These are phyloP conservation scores for Alopecurus myosuroides DNA, from an alignment of 176 grass and related monocot genomes.

Conservation along the genomic window DNA sequence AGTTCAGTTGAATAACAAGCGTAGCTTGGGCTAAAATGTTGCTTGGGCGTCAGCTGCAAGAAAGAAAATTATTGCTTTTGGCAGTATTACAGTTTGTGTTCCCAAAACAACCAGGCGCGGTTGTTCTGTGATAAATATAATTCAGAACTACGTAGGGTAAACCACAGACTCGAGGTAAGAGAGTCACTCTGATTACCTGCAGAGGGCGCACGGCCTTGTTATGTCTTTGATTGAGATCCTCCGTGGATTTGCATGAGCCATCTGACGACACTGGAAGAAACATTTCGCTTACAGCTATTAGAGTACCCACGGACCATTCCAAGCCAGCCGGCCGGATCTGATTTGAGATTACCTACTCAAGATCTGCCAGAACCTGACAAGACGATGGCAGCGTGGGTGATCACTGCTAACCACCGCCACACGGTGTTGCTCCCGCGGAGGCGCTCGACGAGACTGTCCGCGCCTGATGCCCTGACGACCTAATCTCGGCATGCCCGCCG, in stretches of 20 bases:
- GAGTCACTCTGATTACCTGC: no score
- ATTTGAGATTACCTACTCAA: no score
- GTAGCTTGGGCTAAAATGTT: slow-evolving; percentile 66
- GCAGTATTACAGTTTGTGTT: background rate
- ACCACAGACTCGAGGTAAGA: no score
- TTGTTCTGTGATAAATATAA: background rate
- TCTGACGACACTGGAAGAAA: background rate
- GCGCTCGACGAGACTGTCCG: slow-evolving; percentile 70
- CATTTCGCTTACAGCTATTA: no score
- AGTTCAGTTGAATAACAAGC: slow-evolving; percentile 74
- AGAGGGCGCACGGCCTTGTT: no score
- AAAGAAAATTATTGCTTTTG: background rate
- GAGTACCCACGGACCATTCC: no score
- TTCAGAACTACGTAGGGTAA: background rate
- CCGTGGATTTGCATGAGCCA: slow-evolving; percentile 2
- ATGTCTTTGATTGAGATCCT: no score
- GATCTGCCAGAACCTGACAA: no score
- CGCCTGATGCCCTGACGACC: slow-evolving; percentile 60
- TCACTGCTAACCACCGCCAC: slow-evolving; percentile 32
- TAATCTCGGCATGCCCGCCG: slow-evolving; percentile 45
- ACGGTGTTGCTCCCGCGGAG: slow-evolving; percentile 49
- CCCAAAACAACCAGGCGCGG: background rate
- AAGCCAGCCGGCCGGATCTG: no score
- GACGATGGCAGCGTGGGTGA: slow-evolving; percentile 58
- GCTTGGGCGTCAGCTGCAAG: slow-evolving; percentile 41